These are phyloP conservation scores for Colletotrichum chlorophyti DNA, from an alignment of 2,329 filamentous ascomycete genomes.

Conservation along the genomic window DNA sequence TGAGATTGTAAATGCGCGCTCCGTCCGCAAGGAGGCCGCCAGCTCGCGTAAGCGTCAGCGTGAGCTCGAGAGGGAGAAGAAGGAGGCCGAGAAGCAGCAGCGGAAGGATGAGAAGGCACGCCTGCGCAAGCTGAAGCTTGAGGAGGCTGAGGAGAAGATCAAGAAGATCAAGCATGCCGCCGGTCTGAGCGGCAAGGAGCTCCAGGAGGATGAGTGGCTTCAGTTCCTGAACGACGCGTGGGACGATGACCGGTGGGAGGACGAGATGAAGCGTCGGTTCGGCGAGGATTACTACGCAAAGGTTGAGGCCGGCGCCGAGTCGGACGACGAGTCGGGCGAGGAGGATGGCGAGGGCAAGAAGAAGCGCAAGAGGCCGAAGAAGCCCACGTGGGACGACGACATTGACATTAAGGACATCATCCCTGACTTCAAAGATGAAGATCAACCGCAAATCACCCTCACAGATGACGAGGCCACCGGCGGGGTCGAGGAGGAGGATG, in stretches of 20 bases:
- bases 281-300: constrained; percentile 90
- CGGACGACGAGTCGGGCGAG: constrained; percentile 63
- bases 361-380: constrained; percentile 70
- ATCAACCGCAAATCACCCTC: constrained; percentile 59
- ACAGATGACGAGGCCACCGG: constrained; percentile 56
- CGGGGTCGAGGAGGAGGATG: constrained; percentile 43
- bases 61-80: constrained; percentile 78
- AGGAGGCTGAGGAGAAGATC: constrained; percentile 88
- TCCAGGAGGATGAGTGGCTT: constrained; percentile 81
- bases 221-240: constrained; percentile 86
- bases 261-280: constrained; percentile 87
- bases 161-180: constrained; percentile 89
- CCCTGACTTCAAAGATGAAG: constrained; percentile 80
- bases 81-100: constrained; percentile 79
- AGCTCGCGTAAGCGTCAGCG: constrained; percentile 79
- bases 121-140: constrained; percentile 85
- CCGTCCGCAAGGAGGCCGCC: constrained; percentile 84
- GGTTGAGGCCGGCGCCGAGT: constrained; percentile 70
- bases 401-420: constrained; percentile 95
- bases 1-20: constrained; percentile 81
- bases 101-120: constrained; percentile 83
- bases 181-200: constrained; percentile 71
- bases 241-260: constrained; percentile 89
- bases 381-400: constrained; percentile 94
- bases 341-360: constrained; percentile 53